Evolutionary conservation across 1,284 basidiomycete species (phyloP).

Genomic region (Mrakiaceae sp.): DNA sequence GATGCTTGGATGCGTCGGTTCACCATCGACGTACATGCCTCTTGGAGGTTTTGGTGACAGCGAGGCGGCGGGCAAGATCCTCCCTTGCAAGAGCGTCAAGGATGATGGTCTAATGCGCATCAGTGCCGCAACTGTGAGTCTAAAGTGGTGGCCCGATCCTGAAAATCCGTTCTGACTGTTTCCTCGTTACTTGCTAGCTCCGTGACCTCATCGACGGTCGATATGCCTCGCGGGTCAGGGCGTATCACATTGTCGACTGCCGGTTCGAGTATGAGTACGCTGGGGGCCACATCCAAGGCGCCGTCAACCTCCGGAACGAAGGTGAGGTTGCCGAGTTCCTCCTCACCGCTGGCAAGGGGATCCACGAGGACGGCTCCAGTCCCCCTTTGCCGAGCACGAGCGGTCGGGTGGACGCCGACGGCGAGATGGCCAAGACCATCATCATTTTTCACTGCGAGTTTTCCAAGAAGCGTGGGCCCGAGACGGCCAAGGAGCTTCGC

Average conservation of each 20-base stretch:
- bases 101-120: conserved; percentile 95
- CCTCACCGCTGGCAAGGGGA: conserved; percentile 41
- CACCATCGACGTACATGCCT: too few species aligned
- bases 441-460: conserved; percentile 98
- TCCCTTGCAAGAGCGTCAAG: conserved; percentile 85
- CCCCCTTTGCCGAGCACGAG: conserved; percentile 70
- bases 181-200: conserved; percentile 40
- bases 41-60: conserved; percentile 80
- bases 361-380: conserved; percentile 32
- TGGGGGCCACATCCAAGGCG: conserved; percentile 85
- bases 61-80: conserved; percentile 78
- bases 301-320: conserved; percentile 83
- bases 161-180: not conserved
- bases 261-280: conserved; percentile 94
- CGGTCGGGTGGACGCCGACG: conserved; percentile 45
- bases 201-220: conserved; percentile 61
- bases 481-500: conserved; percentile 85
- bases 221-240: conserved; percentile 52
- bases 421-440: conserved; percentile 54
- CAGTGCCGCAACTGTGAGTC: conserved; percentile 58
- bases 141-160: not conserved
- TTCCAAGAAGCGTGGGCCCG: conserved; percentile 85
- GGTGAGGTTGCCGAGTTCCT: conserved; percentile 68
- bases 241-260: conserved; percentile 82
- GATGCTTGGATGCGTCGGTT: conserved; percentile 26